Percentiles rank a stretch among this genome's conserved stretches.
Evolutionary conservation across 495 filamentous ascomycete genomes (phyloP).

Genomic region (Darksidea phi): DNA sequence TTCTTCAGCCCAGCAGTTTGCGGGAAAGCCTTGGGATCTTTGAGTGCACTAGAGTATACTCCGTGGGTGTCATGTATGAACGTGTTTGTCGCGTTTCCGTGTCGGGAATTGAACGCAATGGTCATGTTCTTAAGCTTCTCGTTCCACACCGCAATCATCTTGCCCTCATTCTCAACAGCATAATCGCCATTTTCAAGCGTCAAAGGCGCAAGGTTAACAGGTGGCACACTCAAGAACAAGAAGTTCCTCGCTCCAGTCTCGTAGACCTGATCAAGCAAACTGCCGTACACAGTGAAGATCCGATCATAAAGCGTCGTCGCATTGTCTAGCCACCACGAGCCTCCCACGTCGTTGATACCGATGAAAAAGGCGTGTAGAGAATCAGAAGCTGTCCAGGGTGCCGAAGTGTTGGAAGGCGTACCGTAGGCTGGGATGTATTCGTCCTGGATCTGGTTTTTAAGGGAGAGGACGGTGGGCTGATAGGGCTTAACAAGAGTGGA

Average conservation of each 20-base stretch:
- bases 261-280: constrained; percentile 56
- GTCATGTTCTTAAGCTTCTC: constrained; percentile 29
- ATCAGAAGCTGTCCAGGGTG: constrained; percentile 56
- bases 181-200: constrained; percentile 38
- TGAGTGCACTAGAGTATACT: constrained; percentile 36
- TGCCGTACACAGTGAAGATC: constrained; percentile 60
- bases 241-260: constrained; percentile 68
- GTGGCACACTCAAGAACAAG: constrained; percentile 71
- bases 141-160: constrained; percentile 39
- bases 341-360: constrained; percentile 78
- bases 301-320: constrained; percentile 48
- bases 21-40: constrained; percentile 32
- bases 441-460: constrained; percentile 59
- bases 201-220: constrained; percentile 64
- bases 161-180: constrained; percentile 22
- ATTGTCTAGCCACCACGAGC: constrained; percentile 55
- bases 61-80: constrained; percentile 41
- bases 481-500: constrained; percentile 56
- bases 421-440: constrained; percentile 51
- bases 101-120: constrained; percentile 20
- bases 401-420: constrained; percentile 41
- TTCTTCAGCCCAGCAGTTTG: constrained; percentile 51
- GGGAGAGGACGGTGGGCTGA: constrained; percentile 52
- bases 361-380: constrained; percentile 71
- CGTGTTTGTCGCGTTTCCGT: constrained; percentile 30